phyloP scores from a whole-genome alignment of 1,284 basidiomycete species.

The Pholiota adiposa region DNA sequence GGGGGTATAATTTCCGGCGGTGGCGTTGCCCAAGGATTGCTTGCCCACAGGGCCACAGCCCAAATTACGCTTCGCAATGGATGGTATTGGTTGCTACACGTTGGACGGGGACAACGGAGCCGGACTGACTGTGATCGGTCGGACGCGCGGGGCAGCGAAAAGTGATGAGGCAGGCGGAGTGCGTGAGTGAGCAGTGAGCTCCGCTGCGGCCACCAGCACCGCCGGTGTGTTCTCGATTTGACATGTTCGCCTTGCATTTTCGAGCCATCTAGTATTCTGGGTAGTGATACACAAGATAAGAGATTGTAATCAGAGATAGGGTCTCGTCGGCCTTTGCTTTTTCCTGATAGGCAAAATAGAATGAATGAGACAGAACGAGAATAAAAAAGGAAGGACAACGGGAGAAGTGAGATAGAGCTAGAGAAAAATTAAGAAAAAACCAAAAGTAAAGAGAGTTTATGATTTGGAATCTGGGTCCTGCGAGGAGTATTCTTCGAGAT shows the following conservation, averaged over 20 bases:
- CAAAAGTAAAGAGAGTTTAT: not conserved
- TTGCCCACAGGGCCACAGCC: too few species aligned
- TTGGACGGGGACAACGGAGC: not conserved
- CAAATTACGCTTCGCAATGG: too few species aligned
- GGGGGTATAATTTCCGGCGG: too few species aligned
- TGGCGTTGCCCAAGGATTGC: too few species aligned
- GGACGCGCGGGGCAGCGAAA: too few species aligned
- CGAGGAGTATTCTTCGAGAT: not conserved
- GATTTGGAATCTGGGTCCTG: not conserved
- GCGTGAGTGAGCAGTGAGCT: not conserved
- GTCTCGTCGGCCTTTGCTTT: not conserved
- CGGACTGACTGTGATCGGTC: not conserved
- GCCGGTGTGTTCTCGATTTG: not conserved
- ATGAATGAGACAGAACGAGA: not conserved
- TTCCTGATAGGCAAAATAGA: conserved; percentile 11
- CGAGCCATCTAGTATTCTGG: conserved; percentile 11
- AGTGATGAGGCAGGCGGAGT: not conserved
- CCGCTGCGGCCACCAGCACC: not conserved
- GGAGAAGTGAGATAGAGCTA: not conserved
- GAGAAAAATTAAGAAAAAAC: not conserved
- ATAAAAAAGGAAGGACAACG: not conserved
- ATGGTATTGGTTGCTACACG: too few species aligned
- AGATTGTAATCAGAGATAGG: conserved; percentile 10
- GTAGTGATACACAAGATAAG: conserved; percentile 14
- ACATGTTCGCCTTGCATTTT: conserved; percentile 2